Base-by-base conservation (phyloP, 202 grass and related monocot species). In the Musa balbisiana region DNA sequence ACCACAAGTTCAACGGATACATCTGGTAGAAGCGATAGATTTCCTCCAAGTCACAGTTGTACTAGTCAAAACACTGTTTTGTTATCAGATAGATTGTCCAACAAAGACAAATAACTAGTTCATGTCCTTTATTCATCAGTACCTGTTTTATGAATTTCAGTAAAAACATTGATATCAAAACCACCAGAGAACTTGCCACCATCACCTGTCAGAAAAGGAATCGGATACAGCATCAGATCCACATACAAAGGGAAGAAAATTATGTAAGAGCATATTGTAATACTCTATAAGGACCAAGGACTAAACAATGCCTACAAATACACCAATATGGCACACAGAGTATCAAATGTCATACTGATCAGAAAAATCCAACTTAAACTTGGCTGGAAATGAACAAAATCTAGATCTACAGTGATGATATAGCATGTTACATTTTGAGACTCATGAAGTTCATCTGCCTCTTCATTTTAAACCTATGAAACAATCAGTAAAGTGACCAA, bases 121-220 rank as follows among this genome's bases (percentile, higher is more conserved):
- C 1, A 1, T 4, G 2, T 67, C 9, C 50, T 17, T 29, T 15
- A 52, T 15, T 17, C 50, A 51, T 60, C 2, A 12, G 20, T 64
- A 98, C 91, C 95, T 71, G 87, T 85, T 82, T 82, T 72, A 74
- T 98, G 95, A 82, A 94, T 83, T 70, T 88, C 56, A 24, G 80
- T 73, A 60, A 98, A 98, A 65, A 98, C 68, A 72, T 92, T 98
- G 62, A 98, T 98, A 82, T 98, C 95, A 17, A 98, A 98, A 60
- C 95, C 95, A 52, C 67, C 67, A 70, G 67, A 70, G 71, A 99
- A 96, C 58, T 82, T 96, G 60, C 87, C 91, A 64, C 49, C 76
- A 1, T 82, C 59, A 74, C 96, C 91, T 99, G 77, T 60, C 73
- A 33, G 21, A 51, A 65, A 87, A 12, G 77, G 73, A 62, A 50